phyloP scores from a whole-genome alignment of 352 stramenopile genomes.

The Pythium chondricola region DNA sequence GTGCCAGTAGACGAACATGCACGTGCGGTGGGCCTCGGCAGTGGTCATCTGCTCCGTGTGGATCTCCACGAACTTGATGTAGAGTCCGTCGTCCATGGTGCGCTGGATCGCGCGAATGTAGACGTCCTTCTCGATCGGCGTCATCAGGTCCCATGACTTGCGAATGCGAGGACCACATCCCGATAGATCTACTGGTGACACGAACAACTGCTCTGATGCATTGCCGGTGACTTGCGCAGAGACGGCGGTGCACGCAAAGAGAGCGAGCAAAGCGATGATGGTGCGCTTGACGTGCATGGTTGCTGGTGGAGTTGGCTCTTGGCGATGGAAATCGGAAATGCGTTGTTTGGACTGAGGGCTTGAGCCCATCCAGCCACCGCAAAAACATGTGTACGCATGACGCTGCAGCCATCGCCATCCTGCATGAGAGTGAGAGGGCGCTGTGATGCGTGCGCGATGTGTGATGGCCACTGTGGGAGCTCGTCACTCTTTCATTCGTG shows the following conservation, averaged over 20 bases:
- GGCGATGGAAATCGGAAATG: slow-evolving; percentile 10
- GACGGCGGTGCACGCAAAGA: background rate
- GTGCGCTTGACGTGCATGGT: background rate
- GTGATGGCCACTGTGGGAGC: too few species aligned
- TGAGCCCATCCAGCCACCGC: background rate
- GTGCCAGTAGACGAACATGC: slow-evolving; percentile 89
- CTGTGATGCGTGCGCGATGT: background rate
- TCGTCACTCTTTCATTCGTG: too few species aligned
- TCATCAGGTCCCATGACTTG: slow-evolving; percentile 66
- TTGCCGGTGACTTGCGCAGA: background rate
- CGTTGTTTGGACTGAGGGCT: too few species aligned
- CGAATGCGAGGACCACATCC: slow-evolving; percentile 64
- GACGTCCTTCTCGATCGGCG: slow-evolving; percentile 52
- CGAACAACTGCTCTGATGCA: background rate
- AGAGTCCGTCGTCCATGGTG: slow-evolving; percentile 76
- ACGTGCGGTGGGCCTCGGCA: slow-evolving; percentile 74
- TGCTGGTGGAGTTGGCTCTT: background rate
- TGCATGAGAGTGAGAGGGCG: background rate
- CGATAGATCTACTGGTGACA: background rate
- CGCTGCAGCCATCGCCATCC: too few species aligned
- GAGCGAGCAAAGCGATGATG: background rate
- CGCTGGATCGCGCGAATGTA: slow-evolving; percentile 69
- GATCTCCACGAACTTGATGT: slow-evolving; percentile 86
- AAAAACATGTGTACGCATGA: too few species aligned
- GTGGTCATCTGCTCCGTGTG: slow-evolving; percentile 84